phyloP scores from a whole-genome alignment of 148 eudicot genomes.

The Beta vulgaris region DNA sequence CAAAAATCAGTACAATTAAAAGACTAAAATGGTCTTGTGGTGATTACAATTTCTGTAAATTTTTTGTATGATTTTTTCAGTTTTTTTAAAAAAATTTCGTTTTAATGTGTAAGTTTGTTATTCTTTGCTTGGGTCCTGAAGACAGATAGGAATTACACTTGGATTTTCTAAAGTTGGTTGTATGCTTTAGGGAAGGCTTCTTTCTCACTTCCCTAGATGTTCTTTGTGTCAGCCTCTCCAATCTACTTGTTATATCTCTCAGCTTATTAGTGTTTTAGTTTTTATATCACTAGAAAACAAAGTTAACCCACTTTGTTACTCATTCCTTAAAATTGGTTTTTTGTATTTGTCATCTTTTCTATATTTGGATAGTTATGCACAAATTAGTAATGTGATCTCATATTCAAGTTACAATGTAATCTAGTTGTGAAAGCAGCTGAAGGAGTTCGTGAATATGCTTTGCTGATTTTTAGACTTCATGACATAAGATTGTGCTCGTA shows the following conservation, averaged over 20 bases:
- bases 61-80: not conserved
- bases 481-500: too few species aligned
- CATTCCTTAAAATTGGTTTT: constrained; percentile 27
- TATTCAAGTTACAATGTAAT: too few species aligned
- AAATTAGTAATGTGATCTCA: not conserved
- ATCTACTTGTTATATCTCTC: constrained; percentile 6
- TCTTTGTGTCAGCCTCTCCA: constrained; percentile 55
- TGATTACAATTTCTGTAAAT: too few species aligned
- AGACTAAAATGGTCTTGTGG: too few species aligned
- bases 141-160: constrained; percentile 45
- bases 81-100: not conserved
- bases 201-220: constrained; percentile 83
- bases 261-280: not conserved
- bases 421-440: not conserved
- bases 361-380: constrained; percentile 12
- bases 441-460: not conserved
- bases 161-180: constrained; percentile 29
- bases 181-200: constrained; percentile 52
- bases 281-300: constrained; percentile 24
- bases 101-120: constrained; percentile 27
- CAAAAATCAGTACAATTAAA: too few species aligned
- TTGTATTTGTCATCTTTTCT: constrained; percentile 22
- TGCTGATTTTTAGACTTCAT: too few species aligned
- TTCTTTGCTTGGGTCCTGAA: constrained; percentile 45
- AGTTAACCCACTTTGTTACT: constrained; percentile 26